Conservation (phyloP, 148 eudicot species). For the Spergularia marina region DNA sequence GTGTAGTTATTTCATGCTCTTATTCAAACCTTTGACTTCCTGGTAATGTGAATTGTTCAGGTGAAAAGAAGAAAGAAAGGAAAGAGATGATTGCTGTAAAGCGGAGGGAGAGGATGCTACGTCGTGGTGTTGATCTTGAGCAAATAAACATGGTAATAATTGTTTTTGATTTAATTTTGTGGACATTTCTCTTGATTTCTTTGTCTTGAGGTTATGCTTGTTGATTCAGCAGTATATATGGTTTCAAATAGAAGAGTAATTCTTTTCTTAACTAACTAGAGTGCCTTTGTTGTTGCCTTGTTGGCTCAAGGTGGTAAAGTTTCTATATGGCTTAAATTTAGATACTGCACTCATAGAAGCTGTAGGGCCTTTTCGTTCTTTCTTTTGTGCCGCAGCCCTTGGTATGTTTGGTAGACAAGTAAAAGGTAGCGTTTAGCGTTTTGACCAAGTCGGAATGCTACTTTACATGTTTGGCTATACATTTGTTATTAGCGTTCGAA, state of each 20-base stretch:
- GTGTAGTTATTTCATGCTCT: constrained; percentile 26
- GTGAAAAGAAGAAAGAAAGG: constrained; percentile 89
- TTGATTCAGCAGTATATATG: neutral
- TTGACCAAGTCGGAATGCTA: too few relatives aligned
- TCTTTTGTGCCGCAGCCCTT: neutral
- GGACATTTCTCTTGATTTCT: neutral
- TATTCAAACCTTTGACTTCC: neutral
- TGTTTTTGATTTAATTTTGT: neutral
- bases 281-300: neutral
- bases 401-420: too few relatives aligned
- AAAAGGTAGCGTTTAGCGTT: too few relatives aligned
- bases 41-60: constrained; percentile 30
- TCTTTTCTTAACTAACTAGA: neutral
- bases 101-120: constrained; percentile 82
- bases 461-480: too few relatives aligned
- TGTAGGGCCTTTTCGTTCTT: neutral
- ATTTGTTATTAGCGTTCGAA: too few relatives aligned
- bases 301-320: neutral
- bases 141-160: constrained; percentile 70
- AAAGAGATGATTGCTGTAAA: constrained; percentile 72
- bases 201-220: neutral
- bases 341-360: neutral
- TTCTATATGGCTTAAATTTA: neutral
- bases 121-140: constrained; percentile 87
- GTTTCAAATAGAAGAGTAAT: neutral